phyloP scores from a whole-genome alignment of 495 filamentous ascomycete species.

The Opeltia flavorubescens region DNA sequence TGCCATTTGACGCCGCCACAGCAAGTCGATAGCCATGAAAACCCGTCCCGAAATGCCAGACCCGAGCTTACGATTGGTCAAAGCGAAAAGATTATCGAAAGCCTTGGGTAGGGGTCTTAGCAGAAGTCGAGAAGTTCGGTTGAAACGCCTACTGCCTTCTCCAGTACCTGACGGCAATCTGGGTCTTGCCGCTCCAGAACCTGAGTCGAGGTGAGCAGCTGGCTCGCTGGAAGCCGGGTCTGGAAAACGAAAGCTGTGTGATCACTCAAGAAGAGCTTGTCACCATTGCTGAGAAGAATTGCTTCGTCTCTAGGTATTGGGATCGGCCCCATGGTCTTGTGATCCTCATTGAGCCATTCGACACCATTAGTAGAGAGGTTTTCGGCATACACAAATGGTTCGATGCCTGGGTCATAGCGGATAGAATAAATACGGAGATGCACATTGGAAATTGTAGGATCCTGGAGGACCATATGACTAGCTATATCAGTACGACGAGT shows the following conservation, averaged over 20 bases:
- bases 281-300: slow-evolving; percentile 40
- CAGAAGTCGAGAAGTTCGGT: neutral
- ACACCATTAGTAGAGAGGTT: slow-evolving; percentile 47
- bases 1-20: slow-evolving; percentile 30
- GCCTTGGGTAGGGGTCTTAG: neutral
- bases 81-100: slow-evolving; percentile 22
- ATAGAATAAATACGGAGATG: slow-evolving; percentile 52
- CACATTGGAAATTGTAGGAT: slow-evolving; percentile 36
- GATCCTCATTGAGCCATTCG: slow-evolving; percentile 38
- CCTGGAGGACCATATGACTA: slow-evolving; percentile 29
- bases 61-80: slow-evolving; percentile 36
- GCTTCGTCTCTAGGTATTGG: slow-evolving; percentile 28
- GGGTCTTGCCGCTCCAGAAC: slow-evolving; percentile 1
- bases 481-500: neutral
- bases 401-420: slow-evolving; percentile 28
- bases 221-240: neutral
- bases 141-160: slow-evolving; percentile 20
- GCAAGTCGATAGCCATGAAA: slow-evolving; percentile 29
- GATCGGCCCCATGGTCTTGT: slow-evolving; percentile 35
- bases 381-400: slow-evolving; percentile 45
- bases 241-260: slow-evolving; percentile 16
- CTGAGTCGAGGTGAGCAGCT: neutral
- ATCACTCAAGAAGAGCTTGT: slow-evolving; percentile 26
- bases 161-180: slow-evolving; percentile 16
- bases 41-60: slow-evolving; percentile 34